Conservation (phyloP, 176 grass and related monocot species). For the Musa acuminata region DNA sequence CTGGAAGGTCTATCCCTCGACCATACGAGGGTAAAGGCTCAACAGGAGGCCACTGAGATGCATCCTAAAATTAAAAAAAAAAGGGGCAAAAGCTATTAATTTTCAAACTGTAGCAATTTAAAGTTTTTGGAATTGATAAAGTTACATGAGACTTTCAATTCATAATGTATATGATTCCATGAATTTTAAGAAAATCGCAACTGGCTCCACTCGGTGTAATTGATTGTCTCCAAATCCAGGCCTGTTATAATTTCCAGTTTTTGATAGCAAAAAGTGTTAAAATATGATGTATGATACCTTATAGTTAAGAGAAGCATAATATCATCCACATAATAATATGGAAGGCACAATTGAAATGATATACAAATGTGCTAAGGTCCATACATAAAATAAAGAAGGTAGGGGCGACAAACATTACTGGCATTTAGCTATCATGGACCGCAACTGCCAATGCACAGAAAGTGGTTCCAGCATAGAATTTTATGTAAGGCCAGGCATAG, state of each 20-base stretch:
- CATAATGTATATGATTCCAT: too few species aligned
- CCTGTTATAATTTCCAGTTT: too few species aligned
- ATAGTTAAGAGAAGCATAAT: too few species aligned
- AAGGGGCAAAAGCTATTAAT: conserved; percentile 1
- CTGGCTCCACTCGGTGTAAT: too few species aligned
- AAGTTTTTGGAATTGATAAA: background rate
- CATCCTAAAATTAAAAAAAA: conserved; percentile 38
- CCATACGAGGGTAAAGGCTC: conserved; percentile 98
- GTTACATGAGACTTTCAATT: background rate
- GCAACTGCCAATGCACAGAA: background rate
- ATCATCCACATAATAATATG: too few species aligned
- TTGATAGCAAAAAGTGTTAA: too few species aligned
- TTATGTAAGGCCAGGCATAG: background rate
- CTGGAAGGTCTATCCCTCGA: conserved; percentile 74
- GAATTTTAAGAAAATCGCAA: too few species aligned
- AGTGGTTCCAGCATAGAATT: background rate
- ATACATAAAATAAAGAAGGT: background rate
- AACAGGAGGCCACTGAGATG: conserved; percentile 68
- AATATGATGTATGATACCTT: too few species aligned
- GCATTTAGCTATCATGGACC: background rate
- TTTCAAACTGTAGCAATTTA: background rate
- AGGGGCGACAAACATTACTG: background rate
- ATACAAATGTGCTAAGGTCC: background rate
- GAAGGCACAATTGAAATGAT: background rate
- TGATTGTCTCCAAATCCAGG: too few species aligned